These are phyloP conservation scores for Litsea cubeba DNA, from an alignment of 164 flowering plant species.

Conservation along the genomic window DNA sequence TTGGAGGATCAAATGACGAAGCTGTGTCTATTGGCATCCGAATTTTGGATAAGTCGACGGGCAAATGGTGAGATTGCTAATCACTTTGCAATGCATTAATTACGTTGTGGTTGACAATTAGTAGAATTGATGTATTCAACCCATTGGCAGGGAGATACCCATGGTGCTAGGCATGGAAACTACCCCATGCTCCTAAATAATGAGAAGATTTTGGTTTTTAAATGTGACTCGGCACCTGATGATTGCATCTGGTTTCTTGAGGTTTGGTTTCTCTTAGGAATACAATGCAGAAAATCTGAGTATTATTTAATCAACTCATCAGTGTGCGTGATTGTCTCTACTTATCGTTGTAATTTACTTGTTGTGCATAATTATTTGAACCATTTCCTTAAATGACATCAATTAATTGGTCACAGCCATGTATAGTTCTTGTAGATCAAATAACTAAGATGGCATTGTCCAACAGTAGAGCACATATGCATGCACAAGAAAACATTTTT, in stretches of 20 bases:
- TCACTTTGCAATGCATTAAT: neutral
- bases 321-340: neutral
- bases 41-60: conserved; percentile 39
- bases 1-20: conserved; percentile 50
- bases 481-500: no score
- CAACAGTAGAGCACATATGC: no score
- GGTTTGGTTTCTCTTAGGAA: conserved; percentile 34
- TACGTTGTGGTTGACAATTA: neutral
- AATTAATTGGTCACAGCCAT: neutral
- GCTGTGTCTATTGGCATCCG: no score
- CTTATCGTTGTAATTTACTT: neutral
- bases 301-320: neutral
- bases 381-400: no score
- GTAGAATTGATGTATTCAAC: conserved; percentile 11
- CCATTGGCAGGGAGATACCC: conserved; percentile 54
- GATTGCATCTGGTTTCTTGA: conserved; percentile 91
- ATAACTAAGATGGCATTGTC: neutral
- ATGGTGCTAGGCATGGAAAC: conserved; percentile 68
- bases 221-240: conserved; percentile 44
- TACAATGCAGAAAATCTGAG: no score
- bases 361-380: neutral
- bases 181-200: conserved; percentile 37
- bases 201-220: conserved; percentile 64
- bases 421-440: neutral
- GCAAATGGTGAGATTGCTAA: conserved; percentile 46